These are phyloP conservation scores for Lachnum nothofagi DNA, from an alignment of 2,329 filamentous ascomycete species.

Conservation along the genomic window DNA sequence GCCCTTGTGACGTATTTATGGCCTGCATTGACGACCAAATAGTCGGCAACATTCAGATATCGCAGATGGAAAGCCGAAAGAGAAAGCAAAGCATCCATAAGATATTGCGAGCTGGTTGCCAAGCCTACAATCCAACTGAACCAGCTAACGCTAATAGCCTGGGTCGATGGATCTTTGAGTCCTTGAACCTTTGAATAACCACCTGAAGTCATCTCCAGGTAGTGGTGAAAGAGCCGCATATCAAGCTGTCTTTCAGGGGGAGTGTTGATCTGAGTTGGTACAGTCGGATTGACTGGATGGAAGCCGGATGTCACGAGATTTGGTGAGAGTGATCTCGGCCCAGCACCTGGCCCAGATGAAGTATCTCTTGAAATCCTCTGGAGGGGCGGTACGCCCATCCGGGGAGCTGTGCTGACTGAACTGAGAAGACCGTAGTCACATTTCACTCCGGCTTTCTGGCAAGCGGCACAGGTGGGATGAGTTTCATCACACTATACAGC, in stretches of 20 bases:
- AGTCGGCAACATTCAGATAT: slow-evolving; percentile 48
- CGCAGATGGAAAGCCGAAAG: slow-evolving; percentile 58
- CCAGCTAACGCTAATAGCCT: slow-evolving; percentile 51
- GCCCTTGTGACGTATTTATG: slow-evolving; percentile 59
- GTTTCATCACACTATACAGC: slow-evolving; percentile 54
- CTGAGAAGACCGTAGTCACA: slow-evolving; percentile 53
- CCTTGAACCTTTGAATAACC: slow-evolving; percentile 29
- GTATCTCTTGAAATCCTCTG: neutral
- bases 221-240: slow-evolving; percentile 58
- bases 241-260: slow-evolving; percentile 39
- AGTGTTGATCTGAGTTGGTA: slow-evolving; percentile 9
- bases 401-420: neutral
- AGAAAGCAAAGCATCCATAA: slow-evolving; percentile 57
- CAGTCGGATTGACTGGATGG: slow-evolving; percentile 15
- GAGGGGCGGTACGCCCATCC: neutral
- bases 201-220: slow-evolving; percentile 49
- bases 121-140: slow-evolving; percentile 52
- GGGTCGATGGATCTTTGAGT: slow-evolving; percentile 14
- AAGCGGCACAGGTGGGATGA: slow-evolving; percentile 59
- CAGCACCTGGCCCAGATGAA: neutral
- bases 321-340: neutral
- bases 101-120: slow-evolving; percentile 52
- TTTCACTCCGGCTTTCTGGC: slow-evolving; percentile 56
- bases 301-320: neutral
- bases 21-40: slow-evolving; percentile 51